These are phyloP conservation scores for Trichomonascaceae sp. DNA, from an alignment of 1,139 yeast species.

Conservation along the genomic window DNA sequence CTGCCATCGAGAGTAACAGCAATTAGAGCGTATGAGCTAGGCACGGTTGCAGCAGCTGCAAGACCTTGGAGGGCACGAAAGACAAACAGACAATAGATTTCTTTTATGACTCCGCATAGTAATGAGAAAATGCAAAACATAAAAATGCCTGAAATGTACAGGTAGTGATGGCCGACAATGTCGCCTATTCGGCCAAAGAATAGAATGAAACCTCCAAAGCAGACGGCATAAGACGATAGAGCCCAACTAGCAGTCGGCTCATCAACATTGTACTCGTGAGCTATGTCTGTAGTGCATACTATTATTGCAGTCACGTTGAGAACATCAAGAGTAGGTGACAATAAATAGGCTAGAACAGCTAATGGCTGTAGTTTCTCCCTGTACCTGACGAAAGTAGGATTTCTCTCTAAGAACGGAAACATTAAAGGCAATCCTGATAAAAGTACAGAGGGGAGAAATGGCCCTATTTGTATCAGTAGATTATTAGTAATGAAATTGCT, in stretches of 20 bases:
- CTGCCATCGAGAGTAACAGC: slow-evolving; percentile 2
- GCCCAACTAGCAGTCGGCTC: slow-evolving; percentile 6
- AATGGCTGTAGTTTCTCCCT: neutral
- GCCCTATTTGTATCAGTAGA: neutral
- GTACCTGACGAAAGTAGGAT: neutral
- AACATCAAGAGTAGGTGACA: slow-evolving; percentile 2
- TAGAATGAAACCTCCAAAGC: slow-evolving; percentile 9
- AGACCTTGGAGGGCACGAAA: slow-evolving; percentile 6
- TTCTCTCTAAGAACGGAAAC: slow-evolving; percentile 1
- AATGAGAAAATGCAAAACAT: slow-evolving; percentile 3
- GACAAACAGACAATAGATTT: neutral
- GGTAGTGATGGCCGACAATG: slow-evolving; percentile 6
- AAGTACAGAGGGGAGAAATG: neutral
- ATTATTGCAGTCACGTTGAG: slow-evolving; percentile 3
- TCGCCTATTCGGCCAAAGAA: slow-evolving; percentile 6
- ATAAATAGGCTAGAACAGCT: neutral
- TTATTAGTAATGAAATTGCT: neutral
- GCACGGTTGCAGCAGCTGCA: slow-evolving; percentile 6
- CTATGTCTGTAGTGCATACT: neutral
- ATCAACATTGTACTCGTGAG: neutral
- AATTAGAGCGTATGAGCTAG: slow-evolving; percentile 4
- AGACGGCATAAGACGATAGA: slow-evolving; percentile 6
- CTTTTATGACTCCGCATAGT: neutral
- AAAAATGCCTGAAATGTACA: neutral
- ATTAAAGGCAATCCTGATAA: neutral